Percentiles rank a stretch among this genome's conserved stretches.
Conservation (phyloP, 1,284 basidiomycete species). For the Phenoliferia sp. region DNA sequence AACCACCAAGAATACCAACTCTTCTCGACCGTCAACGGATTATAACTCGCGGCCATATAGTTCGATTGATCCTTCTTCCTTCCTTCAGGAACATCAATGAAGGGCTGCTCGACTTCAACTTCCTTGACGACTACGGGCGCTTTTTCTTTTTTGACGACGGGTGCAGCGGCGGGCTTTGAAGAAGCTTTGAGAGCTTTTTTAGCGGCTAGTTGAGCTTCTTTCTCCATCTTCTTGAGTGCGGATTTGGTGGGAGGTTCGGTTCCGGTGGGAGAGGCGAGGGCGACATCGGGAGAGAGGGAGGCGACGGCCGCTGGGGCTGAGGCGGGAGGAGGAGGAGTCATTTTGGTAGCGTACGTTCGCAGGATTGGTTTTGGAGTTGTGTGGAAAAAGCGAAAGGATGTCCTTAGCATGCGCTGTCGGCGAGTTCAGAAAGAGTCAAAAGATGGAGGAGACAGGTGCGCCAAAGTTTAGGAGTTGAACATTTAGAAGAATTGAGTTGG, state of each 20-base stretch:
- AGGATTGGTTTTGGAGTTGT: background rate
- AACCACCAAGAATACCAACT: slow-evolving; percentile 99
- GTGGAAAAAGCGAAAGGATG: background rate
- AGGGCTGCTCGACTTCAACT: slow-evolving; percentile 19
- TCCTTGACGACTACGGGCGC: slow-evolving; percentile 19
- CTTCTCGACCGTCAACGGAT: slow-evolving; percentile 89
- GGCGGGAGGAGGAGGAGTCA: background rate
- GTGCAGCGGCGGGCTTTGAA: background rate
- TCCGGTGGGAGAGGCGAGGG: background rate
- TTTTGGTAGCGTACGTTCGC: background rate
- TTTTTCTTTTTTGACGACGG: slow-evolving; percentile 24
- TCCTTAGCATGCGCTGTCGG: background rate
- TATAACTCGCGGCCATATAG: slow-evolving; percentile 86
- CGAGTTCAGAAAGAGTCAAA: background rate
- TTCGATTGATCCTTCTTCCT: slow-evolving; percentile 58
- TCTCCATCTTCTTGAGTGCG: slow-evolving; percentile 29
- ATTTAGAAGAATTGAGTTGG: background rate
- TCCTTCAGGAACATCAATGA: slow-evolving; percentile 26
- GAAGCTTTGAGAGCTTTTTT: slow-evolving; percentile 33
- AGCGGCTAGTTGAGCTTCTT: slow-evolving; percentile 31
- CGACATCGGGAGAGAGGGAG: background rate
- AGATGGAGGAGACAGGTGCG: too few species aligned
- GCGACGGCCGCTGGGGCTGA: background rate
- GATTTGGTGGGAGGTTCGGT: slow-evolving; percentile 27
- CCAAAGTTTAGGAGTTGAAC: too few species aligned